Base-by-base conservation (phyloP, 345 rosid genomes). In the Eutrema yunnanense region DNA sequence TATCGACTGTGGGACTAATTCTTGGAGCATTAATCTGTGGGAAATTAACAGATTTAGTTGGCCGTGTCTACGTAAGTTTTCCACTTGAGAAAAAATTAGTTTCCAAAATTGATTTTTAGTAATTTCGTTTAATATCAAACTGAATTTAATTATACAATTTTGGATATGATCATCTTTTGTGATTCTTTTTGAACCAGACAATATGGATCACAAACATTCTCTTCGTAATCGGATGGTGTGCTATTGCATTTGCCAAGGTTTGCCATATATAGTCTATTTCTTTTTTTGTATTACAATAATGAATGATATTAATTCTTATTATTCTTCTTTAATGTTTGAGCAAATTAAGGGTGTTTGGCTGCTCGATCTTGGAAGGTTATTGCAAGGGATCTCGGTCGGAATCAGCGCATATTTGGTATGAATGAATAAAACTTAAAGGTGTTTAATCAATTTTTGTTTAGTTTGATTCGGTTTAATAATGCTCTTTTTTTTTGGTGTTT, bases 401-500 rank as follows among this genome's bases (percentile, higher is more conserved):
- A 68, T 90, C 2, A 82, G 86, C 69, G 74, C 94, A 36, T 93
- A 86, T 67, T 92, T 86, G 92, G 97, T 89, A 90, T 77, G 83
- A 27, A 73, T 26, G 44, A 11, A 41, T 41, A 32, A 16, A 9
- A 4, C 33, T 30, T 30, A 30, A 30, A 37, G 13, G 9, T 71
- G 26, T 4, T 71, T 69, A 46, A 68, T 52, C 27, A 52, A 13
- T 26, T 3, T 29, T 38, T 22, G 34, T 43, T 29, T 30, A 32
- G 16, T 11, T 75, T 69, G 16, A 6, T 53, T 52, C 41, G 19
- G 3, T n/a, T 44, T 55, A 33, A 2, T 65, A 33, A 2, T 65
- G 32, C 4, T 8, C 72, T 8, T 53, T 6, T 33, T 33, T 37
- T 30, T 30, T 3, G 5, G 34, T 5, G 4, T 32, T 32, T 0